These are phyloP conservation scores for Myotisia sp. DNA, from an alignment of 2,329 filamentous ascomycete genomes.

Conservation along the genomic window DNA sequence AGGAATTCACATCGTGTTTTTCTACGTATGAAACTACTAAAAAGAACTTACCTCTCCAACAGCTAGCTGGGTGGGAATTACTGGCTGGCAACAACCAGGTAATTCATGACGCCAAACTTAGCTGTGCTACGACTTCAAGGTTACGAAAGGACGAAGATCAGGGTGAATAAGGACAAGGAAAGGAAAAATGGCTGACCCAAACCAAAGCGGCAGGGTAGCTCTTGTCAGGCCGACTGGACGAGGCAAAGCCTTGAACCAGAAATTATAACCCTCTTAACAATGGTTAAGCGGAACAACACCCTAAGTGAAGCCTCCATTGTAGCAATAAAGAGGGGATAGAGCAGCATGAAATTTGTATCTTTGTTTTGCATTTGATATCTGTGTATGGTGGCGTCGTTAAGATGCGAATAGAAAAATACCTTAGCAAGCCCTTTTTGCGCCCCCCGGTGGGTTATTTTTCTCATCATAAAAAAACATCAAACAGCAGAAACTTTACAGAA, in stretches of 20 bases:
- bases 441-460: too few species aligned
- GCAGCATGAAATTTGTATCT: constrained; percentile 8
- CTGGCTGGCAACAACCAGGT: too few species aligned
- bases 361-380: constrained; percentile 8
- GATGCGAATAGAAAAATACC: too few species aligned
- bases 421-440: too few species aligned
- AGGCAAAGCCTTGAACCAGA: background rate
- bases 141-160: too few species aligned
- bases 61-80: too few species aligned
- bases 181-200: background rate
- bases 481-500: background rate
- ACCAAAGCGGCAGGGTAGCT: too few species aligned
- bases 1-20: too few species aligned
- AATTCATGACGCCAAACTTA: too few species aligned
- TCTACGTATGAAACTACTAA: too few species aligned
- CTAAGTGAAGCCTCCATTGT: constrained; percentile 46
- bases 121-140: too few species aligned
- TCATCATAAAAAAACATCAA: background rate
- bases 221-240: background rate
- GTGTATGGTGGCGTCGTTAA: background rate
- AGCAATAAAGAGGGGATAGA: constrained; percentile 29
- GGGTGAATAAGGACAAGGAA: background rate
- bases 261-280: constrained; percentile 31
- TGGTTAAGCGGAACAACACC: constrained; percentile 46
- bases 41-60: too few species aligned